Base-by-base conservation (phyloP, 805 yeast species). In the Saturnispora sekii region DNA sequence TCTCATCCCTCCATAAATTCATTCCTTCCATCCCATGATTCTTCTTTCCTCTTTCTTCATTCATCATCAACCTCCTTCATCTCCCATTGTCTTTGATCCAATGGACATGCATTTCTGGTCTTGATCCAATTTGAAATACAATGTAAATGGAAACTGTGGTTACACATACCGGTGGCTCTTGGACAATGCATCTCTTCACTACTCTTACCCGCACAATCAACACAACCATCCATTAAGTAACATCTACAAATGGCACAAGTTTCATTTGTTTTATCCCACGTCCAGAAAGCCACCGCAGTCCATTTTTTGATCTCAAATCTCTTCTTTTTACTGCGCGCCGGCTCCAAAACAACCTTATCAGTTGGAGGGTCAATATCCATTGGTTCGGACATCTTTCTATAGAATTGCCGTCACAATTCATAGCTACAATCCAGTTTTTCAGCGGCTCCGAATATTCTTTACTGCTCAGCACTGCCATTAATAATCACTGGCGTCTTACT, bases 211-310 rank as follows among this genome's bases (percentile, higher is more conserved):
- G 77, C 77, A 62, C 99, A 93, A 62, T 89, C 97, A 52, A 93
- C 84, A 62, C 98, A 93, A 14, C 93, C 93, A 58, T 93, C 99
- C 99, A 93, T 93, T 53, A 93, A 74, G 65, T 90, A 97, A 64
- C 90, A 93, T 61, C 97, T 76, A 73, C 99, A 93, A 61, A 93
- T 93, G 34, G 99, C 97, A 70, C 99, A 93, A 45, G 86, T 87
- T 52, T 94, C 98, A 45, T 58, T 59, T 45, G 57, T 69, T 68
- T 59, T 69, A 67, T 74, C 96, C 98, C 98, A 93, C 0, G 97
- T 87, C 99, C 99, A 93, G 61, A 93, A 87, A n/a, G 97, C 97
- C 40, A 93, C 98, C 0, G 97, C 97, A 11, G 96, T 88, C 97
- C 98, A 90, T 69, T 89, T 93, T 61, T 87, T 85, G 35, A 93